Conservation (phyloP, 768 basidiomycete genomes). For the Hemileccinum rubropunctum region DNA sequence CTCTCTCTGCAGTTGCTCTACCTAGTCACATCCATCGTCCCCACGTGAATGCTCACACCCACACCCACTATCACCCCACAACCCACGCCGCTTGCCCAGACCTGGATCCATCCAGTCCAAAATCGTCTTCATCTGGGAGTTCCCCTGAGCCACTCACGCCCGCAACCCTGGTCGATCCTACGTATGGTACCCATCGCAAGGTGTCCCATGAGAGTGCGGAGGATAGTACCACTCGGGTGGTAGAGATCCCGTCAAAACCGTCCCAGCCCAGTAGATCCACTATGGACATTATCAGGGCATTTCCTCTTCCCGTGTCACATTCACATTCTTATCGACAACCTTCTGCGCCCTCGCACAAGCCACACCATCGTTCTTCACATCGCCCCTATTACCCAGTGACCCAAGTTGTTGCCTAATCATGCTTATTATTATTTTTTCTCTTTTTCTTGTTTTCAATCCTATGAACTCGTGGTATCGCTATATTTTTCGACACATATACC, state of each 20-base stretch:
- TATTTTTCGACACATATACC: slow-evolving; percentile 35
- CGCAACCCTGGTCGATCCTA: slow-evolving; percentile 21
- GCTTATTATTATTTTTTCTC: neutral
- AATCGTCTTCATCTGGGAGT: slow-evolving; percentile 36
- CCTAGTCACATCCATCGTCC: slow-evolving; percentile 27
- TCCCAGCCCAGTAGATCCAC: slow-evolving; percentile 29
- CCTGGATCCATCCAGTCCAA: slow-evolving; percentile 41
- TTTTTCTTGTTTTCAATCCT: too few species aligned
- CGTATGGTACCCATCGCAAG: slow-evolving; percentile 20
- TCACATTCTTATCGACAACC: slow-evolving; percentile 15
- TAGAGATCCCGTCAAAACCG: slow-evolving; percentile 23
- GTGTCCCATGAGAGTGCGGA: slow-evolving; percentile 27
- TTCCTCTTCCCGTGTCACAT: slow-evolving; percentile 43
- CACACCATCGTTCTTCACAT: slow-evolving; percentile 28
- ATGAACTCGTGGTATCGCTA: slow-evolving; percentile 35
- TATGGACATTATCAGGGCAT: slow-evolving; percentile 45
- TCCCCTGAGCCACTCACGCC: slow-evolving; percentile 34
- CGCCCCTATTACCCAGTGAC: slow-evolving; percentile 16
- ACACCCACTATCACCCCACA: slow-evolving; percentile 15
- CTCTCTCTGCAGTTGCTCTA: slow-evolving; percentile 30
- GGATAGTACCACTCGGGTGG: slow-evolving; percentile 28
- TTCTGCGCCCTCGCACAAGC: slow-evolving; percentile 20
- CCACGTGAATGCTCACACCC: slow-evolving; percentile 22
- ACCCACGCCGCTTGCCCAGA: slow-evolving; percentile 37
- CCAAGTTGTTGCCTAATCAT: slow-evolving; percentile 24